Evolutionary conservation across 345 rosid genomes (phyloP), one percentile per base, ranked within the genome.

Genomic region (Pugionium cornutum): DNA sequence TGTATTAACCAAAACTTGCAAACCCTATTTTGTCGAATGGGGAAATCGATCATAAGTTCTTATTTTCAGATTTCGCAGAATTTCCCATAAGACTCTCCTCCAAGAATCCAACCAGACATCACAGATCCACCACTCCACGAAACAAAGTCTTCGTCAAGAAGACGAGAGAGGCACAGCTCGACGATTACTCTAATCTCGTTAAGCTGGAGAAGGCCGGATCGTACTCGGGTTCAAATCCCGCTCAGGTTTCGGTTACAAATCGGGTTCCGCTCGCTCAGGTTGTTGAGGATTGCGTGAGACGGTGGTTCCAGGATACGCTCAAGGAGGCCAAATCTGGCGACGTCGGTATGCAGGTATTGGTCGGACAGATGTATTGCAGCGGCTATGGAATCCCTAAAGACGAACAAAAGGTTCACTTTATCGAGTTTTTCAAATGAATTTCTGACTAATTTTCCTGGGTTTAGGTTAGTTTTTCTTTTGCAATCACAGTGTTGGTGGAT

Each of bases 301-400:
- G 80, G n/a, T 89, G 95, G 95, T 91, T 91, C 36, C 77, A 82
- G 29, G 96, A 91, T 52, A 80, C 96, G 1, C 89, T 86, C 9
- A 80, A 67, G 63, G 95, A 83, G 47, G 98, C 98, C 18, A 80
- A 80, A 62, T 80, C 86, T 5, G 98, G 96, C 0, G 92, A 91
- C 57, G 72, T 64, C 53, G 45, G 81, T 45, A 91, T 89, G 95
- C 92, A 87, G 74, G 80, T 89, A 9, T 77, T 91, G 59, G 95
- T 91, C 7, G 98, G 87, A 1, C 96, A 89, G 79, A 89, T 91
- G 98, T 87, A 89, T 74, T 75, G 76, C 40, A 79, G 69, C 51
- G 98, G 96, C 53, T 85, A 83, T 73, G 95, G 98, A 3, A 84
- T 89, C 69, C 68, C 92, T 1, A 79, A 78, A 82, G 89, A 91